Base-by-base conservation (phyloP, 345 rosid species). In the Nephelium lappaceum region DNA sequence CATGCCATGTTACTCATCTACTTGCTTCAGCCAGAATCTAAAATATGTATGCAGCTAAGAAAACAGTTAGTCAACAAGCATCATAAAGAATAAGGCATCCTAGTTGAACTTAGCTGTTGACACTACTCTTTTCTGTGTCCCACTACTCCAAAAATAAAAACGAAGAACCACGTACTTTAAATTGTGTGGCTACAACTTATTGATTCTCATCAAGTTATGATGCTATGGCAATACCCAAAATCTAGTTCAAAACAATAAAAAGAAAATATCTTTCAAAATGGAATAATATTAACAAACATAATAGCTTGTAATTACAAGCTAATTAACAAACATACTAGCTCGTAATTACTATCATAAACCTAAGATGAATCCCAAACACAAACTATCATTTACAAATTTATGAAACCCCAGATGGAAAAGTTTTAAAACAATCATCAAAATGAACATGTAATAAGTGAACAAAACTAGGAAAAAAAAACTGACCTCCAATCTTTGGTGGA, bases 401-500 rank as follows among this genome's bases (percentile, higher is more conserved):
- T 42, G 12, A 42, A 24, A 61, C 42, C 63, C 58, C 16, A 42
- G 63, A 61, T 62, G 9, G 24, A 61, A 31, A 31, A 31, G 36
- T 2, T 31, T 31, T 31, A 73, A 41, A 61, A 41, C 21, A 23
- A 24, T 23, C n/a, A 23, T 23, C 23, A 61, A 60, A 61, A 61
- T 8, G 27, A 55, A 72, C 7, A 19, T 31, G 36, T 31, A 71
- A 71, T 10, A 71, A 18, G 49, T 45, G 12, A 25, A 5, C 0
- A 43, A 43, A 15, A 8, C 36, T 31, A 31, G 3, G 3, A 3
- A 7, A 69, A 5, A 27, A 4, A 42, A 61, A 23, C 58, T 9
- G 15, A 73, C 77, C 77, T 57, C 14, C 68, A 36, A 57, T 23
- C 27, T 72, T 36, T 16, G 14, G 39, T 73, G 8, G 42, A 73